Evolutionary conservation across 208 protist genomes (phyloP), one percentile per base, ranked within the genome.

Genomic region (Crithidia brevicula): DNA sequence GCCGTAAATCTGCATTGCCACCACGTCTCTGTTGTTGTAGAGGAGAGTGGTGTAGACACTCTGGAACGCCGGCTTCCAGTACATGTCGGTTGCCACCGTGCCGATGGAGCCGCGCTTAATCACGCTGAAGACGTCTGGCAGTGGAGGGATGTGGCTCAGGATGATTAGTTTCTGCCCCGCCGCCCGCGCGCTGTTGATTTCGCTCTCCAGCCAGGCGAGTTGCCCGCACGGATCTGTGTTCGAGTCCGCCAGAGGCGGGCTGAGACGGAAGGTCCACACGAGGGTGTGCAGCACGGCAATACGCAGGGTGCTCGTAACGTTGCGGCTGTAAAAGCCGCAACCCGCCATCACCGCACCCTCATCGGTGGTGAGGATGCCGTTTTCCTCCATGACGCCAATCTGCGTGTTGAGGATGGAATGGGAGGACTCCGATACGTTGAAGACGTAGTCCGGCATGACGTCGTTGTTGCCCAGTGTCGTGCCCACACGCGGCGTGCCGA

Each of bases 381-480:
- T 45, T 9, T 28, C 23, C 9, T 74, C 16, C 58, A 92, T 53
- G 3, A 83, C 46, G 2, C 53, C 50, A 13, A 77, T 53, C 40
- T 81, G 70, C 10, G 64, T 46, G 22, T 70, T 31, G 13, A 88
- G 47, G 40, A 76, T 67, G 3, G 47, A 18, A 13, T 86, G 79
- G 31, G 60, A 59, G 3, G 28, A 40, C 23, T 49, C 62, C 27
- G 49, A 61, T 16, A 64, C 49, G 50, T 87, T 57, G 56, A 96
- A 92, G 46, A 33, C 31, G 70, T 92, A 92, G 59, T 93, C 70
- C n/a, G 83, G 83, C 18, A 87, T 72, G 18, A 91, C 57, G 60
- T 96, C 91, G 54, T 92, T 92, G 77, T 96, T 94, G 34, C 91
- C 88, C 31, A 91, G 38, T n/a, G 77, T 71, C 18, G 53, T 60